Evolutionary conservation across 257 asterid genomes (phyloP).

Genomic region (Vinca minor): DNA sequence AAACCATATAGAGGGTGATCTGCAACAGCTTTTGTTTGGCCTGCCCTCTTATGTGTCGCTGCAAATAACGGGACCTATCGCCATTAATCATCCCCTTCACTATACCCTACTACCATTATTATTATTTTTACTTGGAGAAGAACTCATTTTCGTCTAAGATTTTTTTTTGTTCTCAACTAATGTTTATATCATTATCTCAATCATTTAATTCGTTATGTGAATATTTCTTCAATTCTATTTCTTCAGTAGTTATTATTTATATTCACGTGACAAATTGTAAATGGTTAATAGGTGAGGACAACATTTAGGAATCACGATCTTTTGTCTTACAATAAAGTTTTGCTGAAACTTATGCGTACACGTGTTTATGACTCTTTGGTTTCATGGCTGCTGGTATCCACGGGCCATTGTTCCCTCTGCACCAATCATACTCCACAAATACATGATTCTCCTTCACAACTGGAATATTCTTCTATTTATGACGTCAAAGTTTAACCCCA

Average conservation of each 20-base stretch:
- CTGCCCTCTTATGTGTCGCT: conserved; percentile 1
- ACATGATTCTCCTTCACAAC: background rate
- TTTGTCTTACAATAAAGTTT: background rate
- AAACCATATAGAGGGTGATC: background rate
- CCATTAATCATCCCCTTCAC: background rate
- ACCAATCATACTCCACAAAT: background rate
- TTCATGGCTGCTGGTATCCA: conserved; percentile 5
- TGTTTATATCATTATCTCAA: no score
- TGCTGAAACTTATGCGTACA: background rate
- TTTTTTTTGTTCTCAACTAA: no score
- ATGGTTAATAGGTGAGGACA: no score
- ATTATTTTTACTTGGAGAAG: no score
- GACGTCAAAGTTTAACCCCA: no score
- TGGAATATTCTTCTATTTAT: no score
- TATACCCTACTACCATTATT: background rate
- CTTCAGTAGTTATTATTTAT: no score
- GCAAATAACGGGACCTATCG: background rate
- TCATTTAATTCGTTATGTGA: no score
- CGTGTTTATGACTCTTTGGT: conserved; percentile 1
- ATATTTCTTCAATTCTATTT: no score
- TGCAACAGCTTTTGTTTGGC: background rate
- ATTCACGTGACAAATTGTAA: no score
- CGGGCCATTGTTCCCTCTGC: background rate
- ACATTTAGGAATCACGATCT: no score
- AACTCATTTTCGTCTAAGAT: no score